phyloP scores from a whole-genome alignment of 352 stramenopile species.

The Phytophthora meadii region DNA sequence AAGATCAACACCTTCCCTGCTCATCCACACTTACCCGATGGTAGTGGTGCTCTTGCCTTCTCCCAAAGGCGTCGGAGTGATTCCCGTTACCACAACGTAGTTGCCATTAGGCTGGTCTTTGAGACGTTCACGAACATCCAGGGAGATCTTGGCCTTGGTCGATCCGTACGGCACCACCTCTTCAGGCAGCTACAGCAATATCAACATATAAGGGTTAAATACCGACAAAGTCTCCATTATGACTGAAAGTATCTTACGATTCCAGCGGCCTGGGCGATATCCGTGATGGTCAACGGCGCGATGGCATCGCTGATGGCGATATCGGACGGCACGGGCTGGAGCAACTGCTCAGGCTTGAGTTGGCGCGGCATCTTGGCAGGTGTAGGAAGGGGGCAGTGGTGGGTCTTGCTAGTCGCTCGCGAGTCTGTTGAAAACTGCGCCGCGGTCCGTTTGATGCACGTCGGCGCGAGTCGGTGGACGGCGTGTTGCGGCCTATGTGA shows the following conservation, averaged over 20 bases:
- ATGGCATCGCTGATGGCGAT: slow-evolving; percentile 86
- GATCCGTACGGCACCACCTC: slow-evolving; percentile 92
- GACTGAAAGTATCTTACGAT: slow-evolving; percentile 56
- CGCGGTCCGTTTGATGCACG: slow-evolving; percentile 10
- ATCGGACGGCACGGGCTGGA: slow-evolving; percentile 78
- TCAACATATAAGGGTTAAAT: slow-evolving; percentile 30
- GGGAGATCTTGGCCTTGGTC: slow-evolving; percentile 93
- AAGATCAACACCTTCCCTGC: not conserved
- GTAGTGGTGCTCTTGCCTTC: slow-evolving; percentile 99
- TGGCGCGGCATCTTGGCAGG: slow-evolving; percentile 49
- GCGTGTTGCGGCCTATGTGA: slow-evolving; percentile 19
- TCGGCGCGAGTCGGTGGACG: slow-evolving; percentile 15
- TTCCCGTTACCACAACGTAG: slow-evolving; percentile 97
- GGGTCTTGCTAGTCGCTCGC: slow-evolving; percentile 35
- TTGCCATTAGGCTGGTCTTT: slow-evolving; percentile 92
- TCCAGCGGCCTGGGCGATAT: slow-evolving; percentile 67
- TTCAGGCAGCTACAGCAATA: slow-evolving; percentile 50
- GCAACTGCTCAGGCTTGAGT: slow-evolving; percentile 64
- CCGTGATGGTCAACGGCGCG: slow-evolving; percentile 66
- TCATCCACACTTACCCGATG: slow-evolving; percentile 79
- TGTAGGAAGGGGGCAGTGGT: not conserved
- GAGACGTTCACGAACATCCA: slow-evolving; percentile 91
- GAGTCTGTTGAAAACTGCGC: slow-evolving; percentile 23
- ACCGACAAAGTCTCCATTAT: slow-evolving; percentile 15
- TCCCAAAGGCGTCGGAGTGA: slow-evolving; percentile 97